Evolutionary conservation across 2,329 filamentous ascomycete species (phyloP).

Genomic region (Graphilbum fragrans): DNA sequence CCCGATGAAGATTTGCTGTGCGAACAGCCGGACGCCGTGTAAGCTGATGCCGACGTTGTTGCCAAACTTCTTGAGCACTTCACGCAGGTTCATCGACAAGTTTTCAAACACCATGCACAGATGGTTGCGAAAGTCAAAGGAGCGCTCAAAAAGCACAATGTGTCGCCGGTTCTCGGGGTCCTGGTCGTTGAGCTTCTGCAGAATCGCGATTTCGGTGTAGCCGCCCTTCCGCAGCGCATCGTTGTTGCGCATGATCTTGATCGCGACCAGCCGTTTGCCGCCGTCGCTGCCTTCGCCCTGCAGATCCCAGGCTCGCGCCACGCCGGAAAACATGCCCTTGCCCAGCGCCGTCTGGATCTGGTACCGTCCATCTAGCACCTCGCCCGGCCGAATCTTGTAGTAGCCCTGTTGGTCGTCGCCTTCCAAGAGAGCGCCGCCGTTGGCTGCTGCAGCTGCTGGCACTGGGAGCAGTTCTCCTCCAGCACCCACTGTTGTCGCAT

Average conservation of each 20-base stretch:
- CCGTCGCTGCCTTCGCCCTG: constrained; percentile 47
- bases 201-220: constrained; percentile 85
- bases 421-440: constrained; percentile 53
- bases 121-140: constrained; percentile 91
- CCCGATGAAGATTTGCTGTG: constrained; percentile 87
- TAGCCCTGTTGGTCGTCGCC: constrained; percentile 93
- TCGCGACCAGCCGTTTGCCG: constrained; percentile 65
- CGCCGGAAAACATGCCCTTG: constrained; percentile 91
- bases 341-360: constrained; percentile 80
- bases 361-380: constrained; percentile 80
- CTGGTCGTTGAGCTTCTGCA: constrained; percentile 73
- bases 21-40: constrained; percentile 75
- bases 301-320: constrained; percentile 77
- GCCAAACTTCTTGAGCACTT: constrained; percentile 91
- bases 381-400: constrained; percentile 87
- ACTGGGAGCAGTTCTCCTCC: too few relatives aligned
- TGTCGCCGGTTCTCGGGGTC: constrained; percentile 88
- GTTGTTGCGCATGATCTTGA: constrained; percentile 97
- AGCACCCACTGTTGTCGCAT: constrained; percentile 18
- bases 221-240: constrained; percentile 86
- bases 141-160: constrained; percentile 73
- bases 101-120: constrained; percentile 97
- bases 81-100: constrained; percentile 81
- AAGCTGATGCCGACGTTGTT: constrained; percentile 89
- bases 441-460: constrained; percentile 10